phyloP scores from a whole-genome alignment of 2,329 filamentous ascomycete species.

The Phoma sp. region DNA sequence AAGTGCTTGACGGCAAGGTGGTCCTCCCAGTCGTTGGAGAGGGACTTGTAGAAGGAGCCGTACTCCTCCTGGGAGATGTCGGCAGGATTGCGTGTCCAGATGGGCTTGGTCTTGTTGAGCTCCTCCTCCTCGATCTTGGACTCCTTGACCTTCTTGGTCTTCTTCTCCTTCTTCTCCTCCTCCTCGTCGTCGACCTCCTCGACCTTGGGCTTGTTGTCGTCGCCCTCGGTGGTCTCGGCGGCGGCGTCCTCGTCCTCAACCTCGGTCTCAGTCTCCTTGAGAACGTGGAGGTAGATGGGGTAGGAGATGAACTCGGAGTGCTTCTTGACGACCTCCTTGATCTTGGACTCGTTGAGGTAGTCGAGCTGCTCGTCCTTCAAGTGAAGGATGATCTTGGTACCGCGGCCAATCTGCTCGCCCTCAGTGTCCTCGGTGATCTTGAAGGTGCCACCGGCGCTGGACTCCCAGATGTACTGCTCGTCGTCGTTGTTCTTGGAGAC shows the following conservation, averaged over 20 bases:
- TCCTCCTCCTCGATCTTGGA: conserved; percentile 98
- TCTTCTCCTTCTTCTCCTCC: conserved; percentile 84
- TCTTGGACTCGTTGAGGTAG: conserved; percentile 97
- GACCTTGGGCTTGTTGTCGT: conserved; percentile 94
- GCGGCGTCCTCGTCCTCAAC: conserved; percentile 90
- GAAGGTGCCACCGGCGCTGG: conserved; percentile 95
- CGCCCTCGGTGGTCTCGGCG: conserved; percentile 70
- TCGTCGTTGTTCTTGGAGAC: conserved; percentile 99
- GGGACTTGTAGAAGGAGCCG: conserved; percentile 99
- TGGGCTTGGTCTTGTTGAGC: conserved; percentile 99
- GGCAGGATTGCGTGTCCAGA: conserved; percentile 97
- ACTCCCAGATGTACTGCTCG: conserved; percentile 99
- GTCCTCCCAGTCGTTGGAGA: conserved; percentile 99
- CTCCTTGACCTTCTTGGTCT: conserved; percentile 99
- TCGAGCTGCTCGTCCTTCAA: conserved; percentile 99
- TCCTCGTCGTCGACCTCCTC: conserved; percentile 91
- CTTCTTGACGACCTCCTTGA: conserved; percentile 99
- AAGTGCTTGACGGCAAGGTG: conserved; percentile 99
- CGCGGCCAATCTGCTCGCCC: conserved; percentile 87
- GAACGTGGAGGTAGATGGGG: conserved; percentile 99
- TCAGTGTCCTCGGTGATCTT: conserved; percentile 89
- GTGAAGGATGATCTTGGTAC: conserved; percentile 97
- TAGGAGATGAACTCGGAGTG: conserved; percentile 99
- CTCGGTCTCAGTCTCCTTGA: conserved; percentile 99
- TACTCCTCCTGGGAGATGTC: conserved; percentile 98